Percentiles rank a stretch among this genome's conserved stretches.
Evolutionary conservation across 768 basidiomycete genomes (phyloP).

Genomic region (Suillus americanus): DNA sequence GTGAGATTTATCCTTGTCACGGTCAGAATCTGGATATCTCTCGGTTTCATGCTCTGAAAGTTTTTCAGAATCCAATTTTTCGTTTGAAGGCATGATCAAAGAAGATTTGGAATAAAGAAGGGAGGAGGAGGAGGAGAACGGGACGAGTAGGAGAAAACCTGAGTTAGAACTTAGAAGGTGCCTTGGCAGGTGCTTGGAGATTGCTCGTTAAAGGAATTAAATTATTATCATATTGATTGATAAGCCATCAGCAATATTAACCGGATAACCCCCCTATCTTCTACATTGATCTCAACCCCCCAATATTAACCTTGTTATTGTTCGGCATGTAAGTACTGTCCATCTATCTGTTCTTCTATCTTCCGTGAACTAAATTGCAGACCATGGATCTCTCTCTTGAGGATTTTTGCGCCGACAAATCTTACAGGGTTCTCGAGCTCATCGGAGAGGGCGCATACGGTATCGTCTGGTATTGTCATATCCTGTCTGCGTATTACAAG

Average conservation of each 20-base stretch:
- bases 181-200: slow-evolving; percentile 2
- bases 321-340: slow-evolving; percentile 2
- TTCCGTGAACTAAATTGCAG: slow-evolving; percentile 4
- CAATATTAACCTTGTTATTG: not conserved
- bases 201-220: slow-evolving; percentile 7
- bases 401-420: slow-evolving; percentile 49
- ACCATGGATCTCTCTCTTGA: slow-evolving; percentile 32
- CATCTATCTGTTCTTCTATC: slow-evolving; percentile 1
- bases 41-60: slow-evolving; percentile 20
- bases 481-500: not conserved
- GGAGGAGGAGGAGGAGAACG: slow-evolving; percentile 1
- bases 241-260: slow-evolving; percentile 4
- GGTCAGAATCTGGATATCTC: slow-evolving; percentile 14
- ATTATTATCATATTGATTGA: slow-evolving; percentile 5
- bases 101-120: slow-evolving; percentile 3
- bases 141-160: slow-evolving; percentile 2
- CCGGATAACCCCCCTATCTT: slow-evolving; percentile 2
- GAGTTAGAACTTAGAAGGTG: not conserved
- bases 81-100: slow-evolving; percentile 21
- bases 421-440: slow-evolving; percentile 76
- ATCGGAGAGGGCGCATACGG: slow-evolving; percentile 97
- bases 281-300: not conserved
- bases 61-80: slow-evolving; percentile 21
- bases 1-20: slow-evolving; percentile 13
- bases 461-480: slow-evolving; percentile 61